Percentiles rank a stretch among this genome's conserved stretches.
Conservation (phyloP, 306 rosid genomes). For the Prunus davidiana region DNA sequence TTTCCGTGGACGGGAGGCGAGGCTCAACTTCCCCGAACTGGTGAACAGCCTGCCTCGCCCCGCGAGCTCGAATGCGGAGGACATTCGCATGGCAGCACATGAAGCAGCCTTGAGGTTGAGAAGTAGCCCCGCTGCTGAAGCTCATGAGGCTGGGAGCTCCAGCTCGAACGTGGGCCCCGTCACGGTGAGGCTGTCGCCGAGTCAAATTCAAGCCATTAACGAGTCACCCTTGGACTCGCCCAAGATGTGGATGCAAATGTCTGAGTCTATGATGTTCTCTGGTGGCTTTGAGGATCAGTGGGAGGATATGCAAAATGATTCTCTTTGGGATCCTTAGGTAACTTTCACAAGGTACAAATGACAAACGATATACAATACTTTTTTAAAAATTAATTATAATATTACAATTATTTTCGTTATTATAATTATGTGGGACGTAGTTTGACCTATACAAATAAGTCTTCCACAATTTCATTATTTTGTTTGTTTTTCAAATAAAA, state of each 20-base stretch:
- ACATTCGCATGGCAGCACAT: slow-evolving; percentile 69
- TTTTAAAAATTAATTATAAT: neutral
- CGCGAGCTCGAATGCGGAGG: slow-evolving; percentile 38
- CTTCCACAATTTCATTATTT: neutral
- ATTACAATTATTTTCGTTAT: neutral
- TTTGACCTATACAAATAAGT: neutral
- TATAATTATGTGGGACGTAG: neutral
- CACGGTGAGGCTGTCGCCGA: slow-evolving; percentile 53
- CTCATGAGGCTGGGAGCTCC: neutral
- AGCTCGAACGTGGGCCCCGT: slow-evolving; percentile 11
- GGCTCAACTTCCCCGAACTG: slow-evolving; percentile 69
- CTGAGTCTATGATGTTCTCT: slow-evolving; percentile 30
- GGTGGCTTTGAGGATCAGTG: slow-evolving; percentile 37
- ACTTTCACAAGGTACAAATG: neutral
- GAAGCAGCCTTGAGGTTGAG: slow-evolving; percentile 58
- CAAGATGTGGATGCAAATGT: slow-evolving; percentile 81
- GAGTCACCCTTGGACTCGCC: slow-evolving; percentile 92
- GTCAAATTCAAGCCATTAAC: slow-evolving; percentile 82
- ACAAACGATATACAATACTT: neutral
- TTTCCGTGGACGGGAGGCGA: slow-evolving; percentile 52
- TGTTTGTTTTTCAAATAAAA: too few species aligned
- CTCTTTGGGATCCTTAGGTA: slow-evolving; percentile 49
- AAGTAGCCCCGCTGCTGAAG: neutral
- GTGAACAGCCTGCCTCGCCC: slow-evolving; percentile 50
- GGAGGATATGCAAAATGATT: slow-evolving; percentile 34